Conservation (phyloP, 768 basidiomycete genomes). For the Boletus pseudopeckii region DNA sequence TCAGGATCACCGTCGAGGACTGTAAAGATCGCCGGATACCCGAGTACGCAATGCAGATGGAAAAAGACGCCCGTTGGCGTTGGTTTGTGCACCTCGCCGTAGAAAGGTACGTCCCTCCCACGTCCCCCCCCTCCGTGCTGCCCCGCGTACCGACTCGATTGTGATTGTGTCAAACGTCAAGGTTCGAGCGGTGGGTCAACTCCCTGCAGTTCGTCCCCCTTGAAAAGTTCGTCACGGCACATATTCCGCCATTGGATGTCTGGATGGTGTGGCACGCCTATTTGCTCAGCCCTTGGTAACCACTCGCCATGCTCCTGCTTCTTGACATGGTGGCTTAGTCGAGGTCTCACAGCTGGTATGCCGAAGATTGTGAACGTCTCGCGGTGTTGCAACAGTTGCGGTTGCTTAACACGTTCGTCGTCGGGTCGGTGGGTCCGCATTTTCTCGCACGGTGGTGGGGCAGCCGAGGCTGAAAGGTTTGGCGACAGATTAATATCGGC, state of each 20-base stretch:
- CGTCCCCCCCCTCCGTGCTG: too few relatives aligned
- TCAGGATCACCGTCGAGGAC: slow-evolving; percentile 29
- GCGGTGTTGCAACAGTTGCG: slow-evolving; percentile 21
- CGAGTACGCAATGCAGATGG: slow-evolving; percentile 21
- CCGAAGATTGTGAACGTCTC: slow-evolving; percentile 34
- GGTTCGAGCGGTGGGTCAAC: slow-evolving; percentile 36
- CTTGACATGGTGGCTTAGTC: neutral
- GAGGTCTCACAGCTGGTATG: slow-evolving; percentile 25
- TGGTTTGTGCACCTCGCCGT: slow-evolving; percentile 41
- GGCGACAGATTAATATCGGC: slow-evolving; percentile 24
- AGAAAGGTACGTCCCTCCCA: slow-evolving; percentile 29
- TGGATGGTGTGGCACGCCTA: slow-evolving; percentile 45
- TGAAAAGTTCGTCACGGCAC: slow-evolving; percentile 23
- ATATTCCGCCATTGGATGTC: slow-evolving; percentile 38
- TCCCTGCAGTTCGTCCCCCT: slow-evolving; percentile 23
- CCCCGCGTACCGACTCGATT: neutral
- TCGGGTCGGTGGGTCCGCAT: slow-evolving; percentile 26
- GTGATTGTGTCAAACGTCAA: slow-evolving; percentile 1
- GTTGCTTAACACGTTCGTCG: slow-evolving; percentile 27
- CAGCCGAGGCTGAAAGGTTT: neutral
- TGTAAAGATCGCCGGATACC: slow-evolving; percentile 29
- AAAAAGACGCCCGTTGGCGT: slow-evolving; percentile 31
- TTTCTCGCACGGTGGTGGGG: neutral
- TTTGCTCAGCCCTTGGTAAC: slow-evolving; percentile 36
- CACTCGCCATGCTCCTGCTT: neutral